These are phyloP conservation scores for Rhizopus stolonifer DNA, from an alignment of 371 early-diverging fungal genomes.

Conservation along the genomic window DNA sequence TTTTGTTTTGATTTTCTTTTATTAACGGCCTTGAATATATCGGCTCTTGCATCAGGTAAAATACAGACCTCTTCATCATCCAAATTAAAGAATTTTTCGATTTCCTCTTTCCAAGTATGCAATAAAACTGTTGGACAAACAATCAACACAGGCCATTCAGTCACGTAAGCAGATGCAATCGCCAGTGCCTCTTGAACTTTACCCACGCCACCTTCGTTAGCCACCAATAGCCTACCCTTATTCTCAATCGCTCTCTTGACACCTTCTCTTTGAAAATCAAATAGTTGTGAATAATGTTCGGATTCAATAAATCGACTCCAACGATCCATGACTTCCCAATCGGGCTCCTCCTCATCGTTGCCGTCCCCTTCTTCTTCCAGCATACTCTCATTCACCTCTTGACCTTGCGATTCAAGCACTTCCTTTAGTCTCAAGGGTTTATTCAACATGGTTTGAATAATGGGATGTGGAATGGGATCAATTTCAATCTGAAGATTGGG, in stretches of 20 bases:
- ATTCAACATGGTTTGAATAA: neutral
- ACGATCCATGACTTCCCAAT: constrained; percentile 9
- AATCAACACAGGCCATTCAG: constrained; percentile 61
- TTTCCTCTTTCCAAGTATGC: constrained; percentile 55
- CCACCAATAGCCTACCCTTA: constrained; percentile 71
- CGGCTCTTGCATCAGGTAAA: constrained; percentile 4
- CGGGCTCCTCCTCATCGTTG: no score
- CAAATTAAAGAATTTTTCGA: constrained; percentile 47
- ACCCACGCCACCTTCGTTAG: constrained; percentile 98
- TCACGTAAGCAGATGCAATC: constrained; percentile 48
- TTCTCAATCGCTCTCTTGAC: constrained; percentile 45
- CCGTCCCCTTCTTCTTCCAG: neutral
- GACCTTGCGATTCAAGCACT: neutral
- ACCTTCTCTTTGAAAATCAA: constrained; percentile 53
- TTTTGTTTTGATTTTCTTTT: neutral
- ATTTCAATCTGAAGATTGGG: constrained; percentile 25
- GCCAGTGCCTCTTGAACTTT: constrained; percentile 90
- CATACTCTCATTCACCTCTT: no score
- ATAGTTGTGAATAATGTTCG: constrained; percentile 26
- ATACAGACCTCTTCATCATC: constrained; percentile 36
- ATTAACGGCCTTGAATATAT: neutral
- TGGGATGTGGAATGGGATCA: constrained; percentile 9
- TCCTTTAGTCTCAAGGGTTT: neutral
- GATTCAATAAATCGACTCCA: constrained; percentile 16
- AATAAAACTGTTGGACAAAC: constrained; percentile 59